Evolutionary conservation across 2,329 filamentous ascomycete genomes (phyloP).

Genomic region (Colletotrichum plurivorum): DNA sequence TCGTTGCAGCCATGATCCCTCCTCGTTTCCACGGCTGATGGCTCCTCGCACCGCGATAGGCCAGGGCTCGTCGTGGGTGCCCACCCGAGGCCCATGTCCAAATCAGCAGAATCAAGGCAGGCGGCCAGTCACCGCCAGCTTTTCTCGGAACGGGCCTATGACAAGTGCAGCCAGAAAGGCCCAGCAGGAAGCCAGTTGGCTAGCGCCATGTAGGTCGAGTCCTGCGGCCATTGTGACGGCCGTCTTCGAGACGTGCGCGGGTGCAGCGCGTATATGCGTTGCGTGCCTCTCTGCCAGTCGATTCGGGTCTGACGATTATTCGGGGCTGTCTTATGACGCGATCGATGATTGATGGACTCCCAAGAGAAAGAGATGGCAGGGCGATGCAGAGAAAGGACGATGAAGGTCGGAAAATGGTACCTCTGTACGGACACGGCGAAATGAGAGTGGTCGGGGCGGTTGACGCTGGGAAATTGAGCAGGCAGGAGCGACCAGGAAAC

Average conservation of each 20-base stretch:
- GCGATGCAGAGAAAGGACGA: no score
- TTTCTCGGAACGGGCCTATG: slow-evolving; percentile 54
- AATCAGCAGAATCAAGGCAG: slow-evolving; percentile 59
- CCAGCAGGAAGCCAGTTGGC: slow-evolving; percentile 56
- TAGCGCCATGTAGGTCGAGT: slow-evolving; percentile 49
- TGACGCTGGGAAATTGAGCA: slow-evolving; percentile 4
- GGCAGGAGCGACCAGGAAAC: neutral
- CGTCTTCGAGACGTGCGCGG: slow-evolving; percentile 11
- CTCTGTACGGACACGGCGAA: slow-evolving; percentile 6
- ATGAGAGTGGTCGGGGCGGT: slow-evolving; percentile 22
- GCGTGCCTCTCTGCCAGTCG: slow-evolving; percentile 10
- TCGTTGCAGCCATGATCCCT: slow-evolving; percentile 60
- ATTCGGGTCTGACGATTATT: neutral
- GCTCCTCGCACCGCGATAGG: slow-evolving; percentile 59
- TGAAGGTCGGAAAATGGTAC: no score
- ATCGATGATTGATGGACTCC: no score
- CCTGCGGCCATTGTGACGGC: slow-evolving; percentile 47
- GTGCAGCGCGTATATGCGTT: no score
- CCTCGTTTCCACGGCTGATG: slow-evolving; percentile 51
- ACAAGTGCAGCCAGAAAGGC: slow-evolving; percentile 50
- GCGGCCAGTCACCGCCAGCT: slow-evolving; percentile 51
- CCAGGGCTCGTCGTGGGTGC: slow-evolving; percentile 50
- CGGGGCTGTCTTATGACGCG: neutral
- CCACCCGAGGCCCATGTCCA: slow-evolving; percentile 53
- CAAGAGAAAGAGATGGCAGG: no score